Conservation (phyloP, 169 alveolate species). For the Cryptosporidium ryanae region DNA sequence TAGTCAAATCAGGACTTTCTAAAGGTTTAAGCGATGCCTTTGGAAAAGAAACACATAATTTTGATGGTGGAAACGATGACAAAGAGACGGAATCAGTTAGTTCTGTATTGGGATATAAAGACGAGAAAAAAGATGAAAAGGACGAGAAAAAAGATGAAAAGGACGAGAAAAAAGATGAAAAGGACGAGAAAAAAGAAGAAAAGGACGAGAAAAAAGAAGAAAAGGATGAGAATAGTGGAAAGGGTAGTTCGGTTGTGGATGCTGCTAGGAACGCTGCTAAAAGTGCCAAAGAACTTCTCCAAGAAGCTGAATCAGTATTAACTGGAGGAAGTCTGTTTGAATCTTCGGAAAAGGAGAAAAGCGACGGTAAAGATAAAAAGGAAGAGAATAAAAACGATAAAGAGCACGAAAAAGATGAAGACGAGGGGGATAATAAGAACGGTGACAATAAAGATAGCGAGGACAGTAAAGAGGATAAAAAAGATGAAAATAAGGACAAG, state of each 20-base stretch:
- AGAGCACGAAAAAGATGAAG: slow-evolving; percentile 2
- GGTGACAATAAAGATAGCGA: slow-evolving; percentile 4
- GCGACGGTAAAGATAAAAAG: slow-evolving; percentile 9
- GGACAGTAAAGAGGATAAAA: background rate
- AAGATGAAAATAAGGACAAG: slow-evolving; percentile 15
- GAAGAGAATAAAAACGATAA: background rate
- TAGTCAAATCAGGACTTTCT: slow-evolving; percentile 66
- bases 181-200: background rate
- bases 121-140: slow-evolving; percentile 40
- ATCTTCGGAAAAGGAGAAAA: slow-evolving; percentile 17
- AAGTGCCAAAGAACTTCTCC: slow-evolving; percentile 33
- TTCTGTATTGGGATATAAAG: background rate
- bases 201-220: slow-evolving; percentile 9
- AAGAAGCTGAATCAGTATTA: slow-evolving; percentile 56
- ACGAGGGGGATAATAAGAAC: background rate
- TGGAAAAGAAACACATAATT: background rate
- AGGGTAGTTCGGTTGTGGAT: background rate
- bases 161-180: background rate
- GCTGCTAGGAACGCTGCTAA: slow-evolving; percentile 33
- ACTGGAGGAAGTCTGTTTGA: slow-evolving; percentile 68
- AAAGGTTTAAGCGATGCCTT: slow-evolving; percentile 18
- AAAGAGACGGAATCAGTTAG: background rate
- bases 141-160: background rate
- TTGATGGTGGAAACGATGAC: background rate
- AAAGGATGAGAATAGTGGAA: background rate